Conservation (phyloP, 345 rosid species). For the Mangifera indica region DNA sequence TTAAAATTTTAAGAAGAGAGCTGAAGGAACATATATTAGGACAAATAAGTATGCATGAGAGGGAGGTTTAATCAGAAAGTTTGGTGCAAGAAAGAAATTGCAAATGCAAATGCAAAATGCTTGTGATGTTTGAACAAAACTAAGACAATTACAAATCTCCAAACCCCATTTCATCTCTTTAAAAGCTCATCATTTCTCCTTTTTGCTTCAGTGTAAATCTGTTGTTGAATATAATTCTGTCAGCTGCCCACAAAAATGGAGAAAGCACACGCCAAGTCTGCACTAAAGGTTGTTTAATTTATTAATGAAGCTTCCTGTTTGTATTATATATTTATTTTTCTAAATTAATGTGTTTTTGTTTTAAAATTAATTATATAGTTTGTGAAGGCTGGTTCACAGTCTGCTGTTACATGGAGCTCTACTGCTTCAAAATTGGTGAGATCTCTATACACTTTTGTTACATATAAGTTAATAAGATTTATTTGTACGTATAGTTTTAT, state of each 20-base stretch:
- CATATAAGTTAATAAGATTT: too few species aligned
- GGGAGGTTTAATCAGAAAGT: slow-evolving; percentile 78
- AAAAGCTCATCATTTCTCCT: slow-evolving; percentile 37
- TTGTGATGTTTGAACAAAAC: slow-evolving; percentile 68
- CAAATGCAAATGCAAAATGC: slow-evolving; percentile 28
- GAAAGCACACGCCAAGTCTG: slow-evolving; percentile 59
- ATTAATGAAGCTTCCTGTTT: neutral
- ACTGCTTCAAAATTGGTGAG: slow-evolving; percentile 63
- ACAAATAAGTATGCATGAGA: slow-evolving; percentile 46
- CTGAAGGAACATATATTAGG: slow-evolving; percentile 42
- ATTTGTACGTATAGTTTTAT: too few species aligned
- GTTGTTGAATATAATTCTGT: neutral
- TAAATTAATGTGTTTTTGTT: neutral
- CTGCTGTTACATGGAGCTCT: slow-evolving; percentile 44
- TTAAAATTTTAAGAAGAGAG: slow-evolving; percentile 29
- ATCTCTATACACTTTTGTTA: neutral
- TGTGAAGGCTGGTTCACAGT: slow-evolving; percentile 47
- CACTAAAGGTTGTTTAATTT: slow-evolving; percentile 48
- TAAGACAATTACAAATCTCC: slow-evolving; percentile 70
- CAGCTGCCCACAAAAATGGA: slow-evolving; percentile 39
- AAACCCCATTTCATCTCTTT: slow-evolving; percentile 47
- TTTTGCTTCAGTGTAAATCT: neutral
- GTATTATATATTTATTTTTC: neutral
- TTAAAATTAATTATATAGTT: slow-evolving; percentile 26
- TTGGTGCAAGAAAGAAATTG: slow-evolving; percentile 51